Percentiles rank a stretch among this genome's conserved stretches.
Evolutionary conservation across 495 filamentous ascomycete species (phyloP).

Genomic region (Hyphodiscus hymeniophilus): DNA sequence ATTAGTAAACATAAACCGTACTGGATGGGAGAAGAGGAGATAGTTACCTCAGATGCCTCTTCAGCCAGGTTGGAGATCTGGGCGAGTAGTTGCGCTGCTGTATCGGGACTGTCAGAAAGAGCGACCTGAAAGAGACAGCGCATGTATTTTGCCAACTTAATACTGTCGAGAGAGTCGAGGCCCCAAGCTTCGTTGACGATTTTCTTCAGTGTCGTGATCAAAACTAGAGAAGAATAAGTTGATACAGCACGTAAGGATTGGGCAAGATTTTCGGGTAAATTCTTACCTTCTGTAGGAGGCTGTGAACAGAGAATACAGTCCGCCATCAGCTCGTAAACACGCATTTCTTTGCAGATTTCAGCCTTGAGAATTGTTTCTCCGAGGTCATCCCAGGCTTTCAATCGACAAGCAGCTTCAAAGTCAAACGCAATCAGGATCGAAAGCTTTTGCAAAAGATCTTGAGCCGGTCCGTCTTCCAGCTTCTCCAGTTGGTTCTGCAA

Average conservation of each 20-base stretch:
- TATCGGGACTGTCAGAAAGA: conserved; percentile 29
- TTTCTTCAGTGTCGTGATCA: conserved; percentile 45
- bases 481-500: conserved; percentile 28
- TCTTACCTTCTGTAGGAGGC: conserved; percentile 43
- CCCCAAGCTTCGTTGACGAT: conserved; percentile 57
- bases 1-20: no score
- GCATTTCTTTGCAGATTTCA: conserved; percentile 27
- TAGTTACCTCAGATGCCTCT: conserved; percentile 29
- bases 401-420: conserved; percentile 61
- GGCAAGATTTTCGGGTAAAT: no score
- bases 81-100: conserved; percentile 48
- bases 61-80: conserved; percentile 44
- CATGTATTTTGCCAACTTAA: conserved; percentile 60
- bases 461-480: conserved; percentile 34
- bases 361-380: conserved; percentile 50
- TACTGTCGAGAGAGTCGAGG: conserved; percentile 39
- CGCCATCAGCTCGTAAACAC: conserved; percentile 42
- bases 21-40: neutral
- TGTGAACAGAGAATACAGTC: conserved; percentile 52
- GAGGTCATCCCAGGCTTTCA: conserved; percentile 63
- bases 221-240: conserved; percentile 11
- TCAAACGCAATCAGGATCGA: conserved; percentile 59
- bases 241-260: neutral
- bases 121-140: conserved; percentile 63
- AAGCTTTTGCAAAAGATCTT: conserved; percentile 53